Percentiles rank a stretch among this genome's conserved stretches.
phyloP scores from a whole-genome alignment of 352 stramenopile species.

The Albugo laibachii region DNA sequence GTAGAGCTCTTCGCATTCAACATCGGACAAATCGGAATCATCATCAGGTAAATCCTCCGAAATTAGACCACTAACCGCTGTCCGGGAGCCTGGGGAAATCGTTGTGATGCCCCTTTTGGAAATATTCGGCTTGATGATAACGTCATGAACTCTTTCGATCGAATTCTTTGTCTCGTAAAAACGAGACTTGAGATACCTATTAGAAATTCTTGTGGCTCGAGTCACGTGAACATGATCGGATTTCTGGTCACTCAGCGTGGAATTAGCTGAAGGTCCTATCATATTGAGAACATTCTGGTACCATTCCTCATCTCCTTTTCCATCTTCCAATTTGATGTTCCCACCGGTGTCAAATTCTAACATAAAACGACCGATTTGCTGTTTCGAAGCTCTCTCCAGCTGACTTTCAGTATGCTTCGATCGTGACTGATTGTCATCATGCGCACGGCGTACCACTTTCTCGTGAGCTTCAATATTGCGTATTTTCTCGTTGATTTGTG shows the following conservation, averaged over 20 bases:
- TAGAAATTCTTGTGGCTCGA: slow-evolving; percentile 77
- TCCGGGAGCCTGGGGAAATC: too few species aligned
- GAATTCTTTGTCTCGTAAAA: slow-evolving; percentile 36
- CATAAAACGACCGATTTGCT: slow-evolving; percentile 61
- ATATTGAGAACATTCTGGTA: slow-evolving; percentile 70
- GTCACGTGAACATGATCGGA: slow-evolving; percentile 48
- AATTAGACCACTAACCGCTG: too few species aligned
- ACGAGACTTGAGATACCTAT: slow-evolving; percentile 70
- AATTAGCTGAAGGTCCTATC: slow-evolving; percentile 14
- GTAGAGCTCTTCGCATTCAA: too few species aligned
- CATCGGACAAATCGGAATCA: too few species aligned
- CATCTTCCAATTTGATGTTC: slow-evolving; percentile 82
- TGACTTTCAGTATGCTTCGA: slow-evolving; percentile 8
- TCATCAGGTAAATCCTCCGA: too few species aligned
- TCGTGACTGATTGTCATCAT: background rate
- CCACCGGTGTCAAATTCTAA: slow-evolving; percentile 81
- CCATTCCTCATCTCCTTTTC: slow-evolving; percentile 60
- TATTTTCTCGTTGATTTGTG: background rate
- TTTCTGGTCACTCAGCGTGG: too few species aligned
- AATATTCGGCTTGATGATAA: slow-evolving; percentile 53
- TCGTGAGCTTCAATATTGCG: slow-evolving; percentile 15
- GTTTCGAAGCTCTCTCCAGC: slow-evolving; percentile 34
- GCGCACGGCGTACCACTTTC: slow-evolving; percentile 22
- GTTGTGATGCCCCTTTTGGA: slow-evolving; percentile 40
- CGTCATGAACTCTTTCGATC: slow-evolving; percentile 28